Percentiles rank a stretch among this genome's conserved stretches.
Evolutionary conservation across 129 eudicot species (phyloP).

Genomic region (Lactuca saligna): DNA sequence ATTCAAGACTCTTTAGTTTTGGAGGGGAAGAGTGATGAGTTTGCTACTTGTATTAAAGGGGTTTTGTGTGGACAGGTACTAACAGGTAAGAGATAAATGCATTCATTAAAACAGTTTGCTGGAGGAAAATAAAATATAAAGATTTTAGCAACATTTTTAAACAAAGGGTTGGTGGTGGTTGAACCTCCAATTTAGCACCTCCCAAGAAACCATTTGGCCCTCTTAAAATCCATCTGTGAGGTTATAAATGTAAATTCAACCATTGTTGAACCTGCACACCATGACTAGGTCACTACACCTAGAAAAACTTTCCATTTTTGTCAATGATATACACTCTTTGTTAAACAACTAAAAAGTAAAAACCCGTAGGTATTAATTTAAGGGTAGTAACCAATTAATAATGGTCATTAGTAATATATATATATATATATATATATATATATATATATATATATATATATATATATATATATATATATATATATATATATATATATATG

Average conservation of each 20-base stretch:
- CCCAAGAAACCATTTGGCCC: constrained; percentile 29
- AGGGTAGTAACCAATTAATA: no score
- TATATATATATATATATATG: no score
- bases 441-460: no score
- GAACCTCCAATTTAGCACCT: constrained; percentile 59
- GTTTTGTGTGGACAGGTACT: constrained; percentile 40
- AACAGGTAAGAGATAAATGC: constrained; percentile 53
- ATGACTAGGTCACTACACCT: background rate
- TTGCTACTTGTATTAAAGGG: constrained; percentile 30
- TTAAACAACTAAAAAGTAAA: no score
- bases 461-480: no score
- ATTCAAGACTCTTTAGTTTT: constrained; percentile 24
- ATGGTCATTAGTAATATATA: no score
- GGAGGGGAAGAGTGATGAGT: constrained; percentile 38
- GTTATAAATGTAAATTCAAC: constrained; percentile 29
- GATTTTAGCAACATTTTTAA: constrained; percentile 32
- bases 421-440: no score
- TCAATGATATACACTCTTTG: background rate
- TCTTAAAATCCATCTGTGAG: background rate
- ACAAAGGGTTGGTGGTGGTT: constrained; percentile 88
- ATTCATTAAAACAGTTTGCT: constrained; percentile 50
- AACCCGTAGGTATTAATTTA: background rate
- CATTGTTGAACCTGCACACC: constrained; percentile 14
- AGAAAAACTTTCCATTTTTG: background rate
- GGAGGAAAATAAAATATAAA: constrained; percentile 22